Evolutionary conservation across 495 filamentous ascomycete genomes (phyloP).

Genomic region (Geopyxis carbonaria): DNA sequence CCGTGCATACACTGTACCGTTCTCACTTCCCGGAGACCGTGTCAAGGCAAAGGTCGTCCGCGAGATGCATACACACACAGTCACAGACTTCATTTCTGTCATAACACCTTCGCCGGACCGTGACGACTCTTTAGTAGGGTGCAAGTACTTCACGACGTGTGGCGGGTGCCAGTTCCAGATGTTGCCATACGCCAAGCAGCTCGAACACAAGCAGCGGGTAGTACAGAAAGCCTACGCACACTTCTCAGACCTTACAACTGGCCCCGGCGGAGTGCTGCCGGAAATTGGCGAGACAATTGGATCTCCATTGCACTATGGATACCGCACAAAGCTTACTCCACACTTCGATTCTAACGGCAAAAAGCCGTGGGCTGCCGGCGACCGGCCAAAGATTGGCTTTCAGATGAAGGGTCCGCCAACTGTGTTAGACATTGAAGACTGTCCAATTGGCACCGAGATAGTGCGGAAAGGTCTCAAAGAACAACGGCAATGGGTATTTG

Average conservation of each 20-base stretch:
- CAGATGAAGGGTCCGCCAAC: conserved; percentile 53
- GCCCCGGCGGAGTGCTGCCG: conserved; percentile 53
- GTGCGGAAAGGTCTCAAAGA: conserved; percentile 56
- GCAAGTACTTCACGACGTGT: conserved; percentile 72
- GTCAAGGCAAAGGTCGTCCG: conserved; percentile 62
- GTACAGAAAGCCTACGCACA: conserved; percentile 84
- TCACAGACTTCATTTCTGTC: conserved; percentile 67
- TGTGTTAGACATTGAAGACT: conserved; percentile 90
- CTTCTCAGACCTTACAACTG: conserved; percentile 66
- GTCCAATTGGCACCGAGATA: conserved; percentile 78
- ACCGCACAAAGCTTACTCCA: conserved; percentile 90
- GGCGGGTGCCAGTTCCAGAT: conserved; percentile 96
- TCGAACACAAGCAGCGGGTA: conserved; percentile 65
- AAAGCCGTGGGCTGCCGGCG: conserved; percentile 24
- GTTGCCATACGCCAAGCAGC: conserved; percentile 74
- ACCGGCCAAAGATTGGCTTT: conserved; percentile 70
- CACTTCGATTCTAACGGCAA: conserved; percentile 61
- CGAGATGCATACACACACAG: conserved; percentile 46
- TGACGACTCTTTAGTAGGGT: conserved; percentile 58
- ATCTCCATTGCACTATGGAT: conserved; percentile 75
- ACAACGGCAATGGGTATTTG: conserved; percentile 52
- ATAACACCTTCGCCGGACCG: conserved; percentile 53
- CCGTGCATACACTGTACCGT: conserved; percentile 79
- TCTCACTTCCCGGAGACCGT: conserved; percentile 68
- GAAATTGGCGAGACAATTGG: conserved; percentile 67